Base-by-base conservation (phyloP, 495 filamentous ascomycete species). In the Clohesyomyces aquaticus region DNA sequence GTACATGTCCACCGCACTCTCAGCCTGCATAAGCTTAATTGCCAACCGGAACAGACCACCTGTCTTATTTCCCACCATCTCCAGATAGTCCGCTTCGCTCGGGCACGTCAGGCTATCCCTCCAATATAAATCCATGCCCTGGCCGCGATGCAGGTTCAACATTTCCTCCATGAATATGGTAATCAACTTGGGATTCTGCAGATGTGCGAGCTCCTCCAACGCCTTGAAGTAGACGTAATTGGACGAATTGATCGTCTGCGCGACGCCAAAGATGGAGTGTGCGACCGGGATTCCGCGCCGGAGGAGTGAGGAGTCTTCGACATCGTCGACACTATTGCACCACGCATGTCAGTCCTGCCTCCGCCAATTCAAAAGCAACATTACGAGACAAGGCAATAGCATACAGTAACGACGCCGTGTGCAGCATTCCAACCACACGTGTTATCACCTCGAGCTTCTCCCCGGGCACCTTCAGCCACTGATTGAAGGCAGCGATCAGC, bases 21-120 rank as follows among this genome's bases (percentile, higher is more conserved):
- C 91, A 27, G 91, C 91, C 75, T 96, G 92, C 94, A 99, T 98
- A 27, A 99, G 80, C 75, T 96, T 94, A 63, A 98, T 86, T 23
- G 91, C 94, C 11, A 99, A 81, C 51, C 94, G 85, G 81, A 99
- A 98, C 9, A 99, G 82, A 1, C 94, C 94, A 25, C 94, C 94
- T 2, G 94, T 99, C 77, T 99, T 98, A 77, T 98, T 98, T 66
- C 87, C 86, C 43, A 98, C 95, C 94, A 98, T 98, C 75, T 98
- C 93, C 16, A 98, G 83, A 77, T 98, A 98, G 72, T 98, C 93
- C 63, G 96, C 91, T 77, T 98, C 93, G 47, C 84, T 91, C 26
- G 94, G 94, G 74, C 92, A 96, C 28, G 87, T 96, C 51, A 97
- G 80, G 4, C 90, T 91, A 77, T 98, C 94, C 12, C 94, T 83